These are phyloP conservation scores for Rhodotorula sp. DNA, from an alignment of 1,284 basidiomycete species.

Conservation along the genomic window DNA sequence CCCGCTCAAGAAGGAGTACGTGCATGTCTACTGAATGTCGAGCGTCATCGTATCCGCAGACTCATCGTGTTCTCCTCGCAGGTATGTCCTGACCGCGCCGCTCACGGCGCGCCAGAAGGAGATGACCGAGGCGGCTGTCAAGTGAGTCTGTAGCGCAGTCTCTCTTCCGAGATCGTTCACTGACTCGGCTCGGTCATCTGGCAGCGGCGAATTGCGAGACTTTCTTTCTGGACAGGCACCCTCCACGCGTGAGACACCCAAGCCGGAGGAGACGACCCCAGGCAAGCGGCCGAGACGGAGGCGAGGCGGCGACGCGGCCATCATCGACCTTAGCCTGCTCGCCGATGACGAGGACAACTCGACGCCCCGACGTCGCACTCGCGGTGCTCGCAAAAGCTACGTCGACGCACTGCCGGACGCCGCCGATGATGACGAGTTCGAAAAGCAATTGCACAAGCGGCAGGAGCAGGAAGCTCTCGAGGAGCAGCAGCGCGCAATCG, in stretches of 20 bases:
- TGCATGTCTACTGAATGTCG: conserved; percentile 10
- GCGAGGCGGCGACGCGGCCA: conserved; percentile 38
- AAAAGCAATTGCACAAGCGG: conserved; percentile 8
- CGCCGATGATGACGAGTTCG: conserved; percentile 31
- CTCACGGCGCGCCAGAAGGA: conserved; percentile 76
- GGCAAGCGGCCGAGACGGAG: conserved; percentile 61
- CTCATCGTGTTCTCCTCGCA: background rate
- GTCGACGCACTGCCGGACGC: conserved; percentile 8
- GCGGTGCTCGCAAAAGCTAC: conserved; percentile 2
- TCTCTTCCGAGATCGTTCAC: background rate
- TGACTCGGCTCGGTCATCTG: background rate
- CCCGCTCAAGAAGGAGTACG: conserved; percentile 54
- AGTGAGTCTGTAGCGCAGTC: background rate
- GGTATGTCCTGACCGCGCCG: conserved; percentile 80
- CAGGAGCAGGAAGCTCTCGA: background rate
- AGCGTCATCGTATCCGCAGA: background rate
- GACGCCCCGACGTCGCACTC: background rate
- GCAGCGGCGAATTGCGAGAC: conserved; percentile 4
- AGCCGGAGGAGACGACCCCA: background rate
- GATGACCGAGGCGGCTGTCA: conserved; percentile 63
- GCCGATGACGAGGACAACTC: background rate
- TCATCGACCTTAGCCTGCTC: background rate
- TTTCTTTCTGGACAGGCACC: background rate
- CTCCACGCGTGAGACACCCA: background rate
- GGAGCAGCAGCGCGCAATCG: background rate